phyloP scores from a whole-genome alignment of 768 basidiomycete species.

The Piloderma croceum region DNA sequence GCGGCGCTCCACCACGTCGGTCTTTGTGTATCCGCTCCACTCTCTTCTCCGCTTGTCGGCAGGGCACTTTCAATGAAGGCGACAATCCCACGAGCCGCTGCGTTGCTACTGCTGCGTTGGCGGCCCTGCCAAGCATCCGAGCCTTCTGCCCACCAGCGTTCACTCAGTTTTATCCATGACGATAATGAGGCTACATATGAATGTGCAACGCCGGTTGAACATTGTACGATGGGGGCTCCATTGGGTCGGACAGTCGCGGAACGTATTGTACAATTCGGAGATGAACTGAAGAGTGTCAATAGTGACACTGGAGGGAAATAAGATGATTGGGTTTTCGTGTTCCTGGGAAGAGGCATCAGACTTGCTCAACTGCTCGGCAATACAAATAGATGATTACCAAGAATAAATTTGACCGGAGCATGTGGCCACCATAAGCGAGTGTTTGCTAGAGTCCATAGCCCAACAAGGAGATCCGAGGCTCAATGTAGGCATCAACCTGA shows the following conservation, averaged over 20 bases:
- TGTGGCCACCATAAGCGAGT: conserved; percentile 69
- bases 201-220: conserved; percentile 73
- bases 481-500: conserved; percentile 73
- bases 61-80: conserved; percentile 46
- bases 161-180: conserved; percentile 71
- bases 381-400: conserved; percentile 47
- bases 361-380: conserved; percentile 1
- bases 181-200: conserved; percentile 67
- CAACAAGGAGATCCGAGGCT: conserved; percentile 66
- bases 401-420: conserved; percentile 64
- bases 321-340: conserved; percentile 61
- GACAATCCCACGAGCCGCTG: conserved; percentile 47
- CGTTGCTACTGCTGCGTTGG: conserved; percentile 39
- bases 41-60: conserved; percentile 23
- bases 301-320: conserved; percentile 65
- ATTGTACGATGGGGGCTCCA: conserved; percentile 70
- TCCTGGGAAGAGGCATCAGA: conserved; percentile 41
- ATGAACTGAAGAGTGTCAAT: conserved; percentile 47
- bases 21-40: conserved; percentile 36
- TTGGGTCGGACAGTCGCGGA: conserved; percentile 69
- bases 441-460: conserved; percentile 60
- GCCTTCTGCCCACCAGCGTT: conserved; percentile 80
- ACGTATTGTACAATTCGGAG: conserved; percentile 56
- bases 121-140: conserved; percentile 81
- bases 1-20: conserved; percentile 82